Evolutionary conservation across 2,329 filamentous ascomycete species (phyloP), one percentile per base, ranked within the genome.

Genomic region (Aureobasidium musti): DNA sequence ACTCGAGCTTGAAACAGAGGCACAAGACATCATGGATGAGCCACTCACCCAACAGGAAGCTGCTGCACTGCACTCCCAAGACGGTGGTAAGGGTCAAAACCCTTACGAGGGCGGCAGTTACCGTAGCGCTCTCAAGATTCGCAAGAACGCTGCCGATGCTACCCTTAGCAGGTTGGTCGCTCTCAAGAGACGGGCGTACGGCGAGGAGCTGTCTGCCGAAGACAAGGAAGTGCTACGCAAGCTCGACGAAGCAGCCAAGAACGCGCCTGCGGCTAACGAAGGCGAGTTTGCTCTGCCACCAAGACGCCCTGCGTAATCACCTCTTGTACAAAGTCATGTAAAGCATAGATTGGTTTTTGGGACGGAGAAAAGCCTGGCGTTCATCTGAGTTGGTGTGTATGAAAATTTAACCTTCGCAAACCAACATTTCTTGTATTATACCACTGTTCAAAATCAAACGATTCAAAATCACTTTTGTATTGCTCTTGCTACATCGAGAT

Each of bases 41-140:
- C 67, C 65, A 7, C 41, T 68, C 28, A 67, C 67, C 2, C 47
- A 64, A 39, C 56, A 67, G 21, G 67, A 68, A 50, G 67, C 67
- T 33, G 45, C 57, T 30, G 60, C 23, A 30, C 37, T 68, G 21
- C 63, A 63, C 53, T 47, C 54, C 2, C 64, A 53, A 26, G 41
- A 57, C 8, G 63, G 57, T 14, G 28, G 43, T 17, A 56, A 63
- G 47, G 67, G 67, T n/a, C 14, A 45, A 23, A 56, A 64, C 21
- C 50, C 63, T 21, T 60, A 67, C 50, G 53, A 64, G 28, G 64
- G 56, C 17, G 37, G 59, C 43, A 66, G 65, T 35, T 56, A 39
- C 30, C 41, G 49, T 21, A 47, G 39, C n/a, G 43, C 60, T 23
- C 50, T 54, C 30, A 69, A 67, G 63, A 14, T 63, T 3, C 47